Evolutionary conservation across 2,329 filamentous ascomycete genomes (phyloP).

Genomic region (Exophiala alcalophila): DNA sequence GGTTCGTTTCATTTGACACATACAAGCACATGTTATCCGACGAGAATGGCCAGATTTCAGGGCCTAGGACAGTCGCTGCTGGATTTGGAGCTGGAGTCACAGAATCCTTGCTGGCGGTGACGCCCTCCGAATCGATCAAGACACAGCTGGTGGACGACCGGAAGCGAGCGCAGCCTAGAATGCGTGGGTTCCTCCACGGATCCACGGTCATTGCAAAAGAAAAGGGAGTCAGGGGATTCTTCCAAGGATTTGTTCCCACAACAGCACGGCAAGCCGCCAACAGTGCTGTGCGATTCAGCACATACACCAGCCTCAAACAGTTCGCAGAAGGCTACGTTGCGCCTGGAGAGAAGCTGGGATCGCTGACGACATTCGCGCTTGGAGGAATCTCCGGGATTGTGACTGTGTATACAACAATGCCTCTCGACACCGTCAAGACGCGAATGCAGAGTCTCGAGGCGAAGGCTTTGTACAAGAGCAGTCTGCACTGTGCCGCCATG

Average conservation of each 20-base stretch:
- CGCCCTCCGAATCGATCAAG: conserved; percentile 97
- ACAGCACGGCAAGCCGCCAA: conserved; percentile 94
- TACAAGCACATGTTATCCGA: conserved; percentile 84
- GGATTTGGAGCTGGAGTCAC: conserved; percentile 94
- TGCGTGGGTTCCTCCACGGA: conserved; percentile 90
- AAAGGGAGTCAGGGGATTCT: conserved; percentile 85
- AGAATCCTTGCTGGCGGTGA: conserved; percentile 88
- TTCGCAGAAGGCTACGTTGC: conserved; percentile 87
- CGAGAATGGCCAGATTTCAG: conserved; percentile 80
- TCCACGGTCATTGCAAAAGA: conserved; percentile 83
- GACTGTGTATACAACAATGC: conserved; percentile 70
- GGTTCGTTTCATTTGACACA: conserved; percentile 94
- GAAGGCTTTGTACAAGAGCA: conserved; percentile 76
- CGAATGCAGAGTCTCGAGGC: conserved; percentile 97
- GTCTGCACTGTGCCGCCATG: conserved; percentile 72
- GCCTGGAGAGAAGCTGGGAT: conserved; percentile 90
- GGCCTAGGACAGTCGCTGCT: conserved; percentile 84
- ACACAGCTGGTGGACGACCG: conserved; percentile 97
- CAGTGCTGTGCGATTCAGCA: conserved; percentile 83
- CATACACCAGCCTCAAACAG: conserved; percentile 87
- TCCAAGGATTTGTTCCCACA: conserved; percentile 94
- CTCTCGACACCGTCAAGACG: conserved; percentile 92
- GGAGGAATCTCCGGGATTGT: conserved; percentile 85
- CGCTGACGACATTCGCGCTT: conserved; percentile 82
- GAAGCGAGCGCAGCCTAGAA: conserved; percentile 77